A percentile compares a stretch with the other conserved stretches of the same genome.
phyloP scores from a whole-genome alignment of 2,329 filamentous ascomycete species.

The Macrophomina tecta region DNA sequence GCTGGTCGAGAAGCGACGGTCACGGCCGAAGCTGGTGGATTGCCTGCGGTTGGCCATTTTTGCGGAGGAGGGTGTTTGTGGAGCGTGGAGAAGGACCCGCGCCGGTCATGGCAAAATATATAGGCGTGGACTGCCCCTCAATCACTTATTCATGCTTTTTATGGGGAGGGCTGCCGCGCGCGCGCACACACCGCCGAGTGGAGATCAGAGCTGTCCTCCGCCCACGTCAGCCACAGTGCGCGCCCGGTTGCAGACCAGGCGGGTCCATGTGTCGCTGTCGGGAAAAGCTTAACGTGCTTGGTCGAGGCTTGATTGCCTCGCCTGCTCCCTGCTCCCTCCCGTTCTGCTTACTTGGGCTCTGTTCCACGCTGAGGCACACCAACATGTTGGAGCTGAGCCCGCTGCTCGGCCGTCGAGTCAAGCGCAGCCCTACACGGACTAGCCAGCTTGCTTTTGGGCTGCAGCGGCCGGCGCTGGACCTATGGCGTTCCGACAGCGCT shows the following conservation, averaged over 20 bases:
- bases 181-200: slow-evolving; percentile 13
- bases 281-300: slow-evolving; percentile 23
- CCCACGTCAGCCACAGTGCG: slow-evolving; percentile 23
- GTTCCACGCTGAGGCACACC: background rate
- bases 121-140: slow-evolving; percentile 13
- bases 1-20: slow-evolving; percentile 27
- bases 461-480: background rate
- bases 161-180: slow-evolving; percentile 4
- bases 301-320: slow-evolving; percentile 16
- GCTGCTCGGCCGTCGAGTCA: slow-evolving; percentile 1
- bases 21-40: slow-evolving; percentile 26
- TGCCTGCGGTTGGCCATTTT: slow-evolving; percentile 24
- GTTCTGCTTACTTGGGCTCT: background rate
- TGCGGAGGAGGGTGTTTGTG: slow-evolving; percentile 7
- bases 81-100: background rate
- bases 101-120: slow-evolving; percentile 16
- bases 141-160: slow-evolving; percentile 24
- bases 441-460: background rate
- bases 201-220: slow-evolving; percentile 15
- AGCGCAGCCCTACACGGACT: background rate
- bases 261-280: slow-evolving; percentile 14
- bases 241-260: slow-evolving; percentile 7
- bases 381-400: background rate
- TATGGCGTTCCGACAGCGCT: background rate
- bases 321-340: background rate